These are phyloP conservation scores for Nothomitra cinnamomea DNA, from an alignment of 2,329 filamentous ascomycete genomes.

Conservation along the genomic window DNA sequence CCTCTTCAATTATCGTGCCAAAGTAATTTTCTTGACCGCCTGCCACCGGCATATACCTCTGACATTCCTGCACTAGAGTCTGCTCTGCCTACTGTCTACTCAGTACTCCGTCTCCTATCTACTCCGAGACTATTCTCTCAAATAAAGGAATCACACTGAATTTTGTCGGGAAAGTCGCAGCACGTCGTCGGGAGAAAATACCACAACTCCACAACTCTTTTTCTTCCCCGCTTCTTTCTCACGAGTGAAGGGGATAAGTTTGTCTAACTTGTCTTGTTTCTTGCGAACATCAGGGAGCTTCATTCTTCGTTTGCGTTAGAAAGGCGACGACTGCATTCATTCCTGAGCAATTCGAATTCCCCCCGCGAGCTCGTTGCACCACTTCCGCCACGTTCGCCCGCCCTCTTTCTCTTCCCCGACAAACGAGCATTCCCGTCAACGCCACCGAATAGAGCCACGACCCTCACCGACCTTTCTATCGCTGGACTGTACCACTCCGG, in stretches of 20 bases:
- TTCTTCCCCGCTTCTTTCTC: neutral
- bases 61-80: neutral
- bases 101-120: neutral
- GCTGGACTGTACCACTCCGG: neutral
- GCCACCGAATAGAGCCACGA: neutral
- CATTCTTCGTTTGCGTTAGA: no score
- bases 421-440: neutral
- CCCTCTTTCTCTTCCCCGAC: neutral
- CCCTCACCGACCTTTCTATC: neutral
- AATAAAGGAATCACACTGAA: no score
- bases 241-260: neutral
- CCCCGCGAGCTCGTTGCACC: neutral
- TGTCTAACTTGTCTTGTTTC: conserved; percentile 1
- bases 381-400: neutral
- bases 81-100: neutral
- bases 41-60: neutral
- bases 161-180: neutral
- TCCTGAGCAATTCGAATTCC: neutral
- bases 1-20: neutral
- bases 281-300: neutral
- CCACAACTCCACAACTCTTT: neutral
- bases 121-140: neutral
- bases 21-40: neutral
- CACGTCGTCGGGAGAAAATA: neutral
- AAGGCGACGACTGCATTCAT: neutral